Base-by-base conservation (phyloP, 2,329 filamentous ascomycete genomes). In the Aspergillus ustus region DNA sequence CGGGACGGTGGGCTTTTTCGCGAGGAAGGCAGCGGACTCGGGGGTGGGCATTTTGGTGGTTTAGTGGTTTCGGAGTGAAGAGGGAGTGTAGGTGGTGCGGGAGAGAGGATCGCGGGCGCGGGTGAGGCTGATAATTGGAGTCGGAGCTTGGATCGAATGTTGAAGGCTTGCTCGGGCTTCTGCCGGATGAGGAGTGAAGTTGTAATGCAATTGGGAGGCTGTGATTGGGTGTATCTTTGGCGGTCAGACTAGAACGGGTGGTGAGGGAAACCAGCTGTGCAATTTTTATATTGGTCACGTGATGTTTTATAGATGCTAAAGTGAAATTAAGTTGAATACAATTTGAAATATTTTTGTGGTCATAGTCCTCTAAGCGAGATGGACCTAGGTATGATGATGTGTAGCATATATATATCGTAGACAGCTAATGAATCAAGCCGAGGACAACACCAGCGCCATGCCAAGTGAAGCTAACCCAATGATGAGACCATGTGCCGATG, bases 1-100 rank as follows among this genome's bases (percentile, higher is more conserved):
- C 50, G 87, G 80, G 51, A 89, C 87, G 64, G 82, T 85, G 67
- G 87, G 87, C 79, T 89, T 89, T 74, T 86, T 85, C 64, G 85
- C 84, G 66, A 87, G 83, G 81, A 89, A 89, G 66, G 81, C 76
- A 65, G 81, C 84, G 71, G 87, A 89, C 75, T 89, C 87, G 66
- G 86, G 84, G 59, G 86, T 89, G 48, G 87, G 87, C 87, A 89
- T 89, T 73, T 73, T 77, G 66, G 31, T 19, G n/a, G 19, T 49
- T 7, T 7, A 51, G 48, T 43, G 45, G 40, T 55, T 45, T 20
- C 37, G 19, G 34, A 40, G 40, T 48, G 46, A 45, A 54, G 57
- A 48, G 34, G n/a, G 51, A 5, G 20, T 22, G 11, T 43, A 6
- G 29, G 52, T 43, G 15, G 20, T 19, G 7, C 5, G 44, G n/a